Percentiles rank a stretch among this genome's conserved stretches.
These are phyloP conservation scores for Chaetomium cochliodes DNA, from an alignment of 495 filamentous ascomycete species.

Conservation along the genomic window DNA sequence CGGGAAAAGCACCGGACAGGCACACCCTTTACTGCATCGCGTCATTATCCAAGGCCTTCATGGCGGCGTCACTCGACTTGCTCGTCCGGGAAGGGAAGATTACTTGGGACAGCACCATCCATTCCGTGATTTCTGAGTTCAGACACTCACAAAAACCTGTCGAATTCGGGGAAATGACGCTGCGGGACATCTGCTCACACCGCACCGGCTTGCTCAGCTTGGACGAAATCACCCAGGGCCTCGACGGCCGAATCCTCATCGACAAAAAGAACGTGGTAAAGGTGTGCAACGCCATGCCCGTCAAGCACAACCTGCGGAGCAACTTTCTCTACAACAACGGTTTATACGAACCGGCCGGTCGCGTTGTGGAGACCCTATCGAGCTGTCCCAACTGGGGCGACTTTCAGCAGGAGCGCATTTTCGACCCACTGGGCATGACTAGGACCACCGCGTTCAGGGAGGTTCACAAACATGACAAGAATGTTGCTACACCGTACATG, in stretches of 20 bases:
- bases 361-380: neutral
- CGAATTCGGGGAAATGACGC: neutral
- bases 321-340: slow-evolving; percentile 1
- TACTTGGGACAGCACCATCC: neutral
- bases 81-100: neutral
- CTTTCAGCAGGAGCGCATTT: neutral
- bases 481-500: neutral
- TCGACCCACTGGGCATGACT: neutral
- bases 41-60: neutral
- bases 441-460: neutral
- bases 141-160: neutral
- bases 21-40: neutral
- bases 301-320: neutral
- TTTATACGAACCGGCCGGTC: neutral
- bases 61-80: neutral
- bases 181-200: neutral
- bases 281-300: slow-evolving; percentile 1
- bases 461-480: neutral
- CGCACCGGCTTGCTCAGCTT: neutral
- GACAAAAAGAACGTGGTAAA: neutral
- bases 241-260: slow-evolving; percentile 3
- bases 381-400: neutral
- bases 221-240: neutral
- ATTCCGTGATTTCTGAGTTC: neutral
- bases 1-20: neutral